Conservation (phyloP, 1,284 basidiomycete species). For the Entoloma clypeatum region DNA sequence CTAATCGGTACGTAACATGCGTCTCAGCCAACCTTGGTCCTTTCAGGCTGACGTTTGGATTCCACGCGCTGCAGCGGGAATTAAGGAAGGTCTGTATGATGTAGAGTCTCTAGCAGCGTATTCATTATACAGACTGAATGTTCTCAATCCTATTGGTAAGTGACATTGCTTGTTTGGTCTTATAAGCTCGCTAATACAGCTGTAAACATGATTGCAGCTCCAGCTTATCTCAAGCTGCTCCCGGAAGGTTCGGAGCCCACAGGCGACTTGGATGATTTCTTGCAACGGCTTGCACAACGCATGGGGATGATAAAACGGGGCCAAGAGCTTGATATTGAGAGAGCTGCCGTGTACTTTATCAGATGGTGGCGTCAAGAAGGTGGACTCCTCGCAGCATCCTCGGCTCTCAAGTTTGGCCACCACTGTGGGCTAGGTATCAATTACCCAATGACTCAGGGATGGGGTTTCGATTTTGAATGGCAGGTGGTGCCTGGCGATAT, state of each 20-base stretch:
- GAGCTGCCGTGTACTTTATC: constrained; percentile 79
- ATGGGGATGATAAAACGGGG: constrained; percentile 82
- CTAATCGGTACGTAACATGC: constrained; percentile 71
- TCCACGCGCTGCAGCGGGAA: constrained; percentile 63
- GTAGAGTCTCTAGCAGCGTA: constrained; percentile 83
- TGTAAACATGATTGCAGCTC: constrained; percentile 37
- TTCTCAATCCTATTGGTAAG: constrained; percentile 69
- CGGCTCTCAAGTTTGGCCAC: constrained; percentile 31
- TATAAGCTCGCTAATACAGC: constrained; percentile 9
- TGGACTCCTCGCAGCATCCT: constrained; percentile 45
- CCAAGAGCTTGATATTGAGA: constrained; percentile 63
- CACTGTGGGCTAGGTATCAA: constrained; percentile 13
- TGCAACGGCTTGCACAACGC: constrained; percentile 65
- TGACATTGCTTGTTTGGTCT: constrained; percentile 18
- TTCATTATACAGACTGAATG: constrained; percentile 83
- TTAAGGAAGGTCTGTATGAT: constrained; percentile 92
- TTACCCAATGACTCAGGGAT: constrained; percentile 40
- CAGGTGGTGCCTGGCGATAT: constrained; percentile 32
- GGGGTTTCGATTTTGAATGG: constrained; percentile 86
- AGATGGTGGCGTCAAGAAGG: constrained; percentile 83
- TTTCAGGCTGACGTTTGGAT: constrained; percentile 23
- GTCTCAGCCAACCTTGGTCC: constrained; percentile 15
- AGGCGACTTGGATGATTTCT: constrained; percentile 58
- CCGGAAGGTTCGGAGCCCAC: constrained; percentile 52
- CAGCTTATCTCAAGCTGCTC: constrained; percentile 67